Percentiles rank a stretch among this genome's conserved stretches.
Evolutionary conservation across 2,329 filamentous ascomycete genomes (phyloP).

Genomic region (Xylaria sp.): DNA sequence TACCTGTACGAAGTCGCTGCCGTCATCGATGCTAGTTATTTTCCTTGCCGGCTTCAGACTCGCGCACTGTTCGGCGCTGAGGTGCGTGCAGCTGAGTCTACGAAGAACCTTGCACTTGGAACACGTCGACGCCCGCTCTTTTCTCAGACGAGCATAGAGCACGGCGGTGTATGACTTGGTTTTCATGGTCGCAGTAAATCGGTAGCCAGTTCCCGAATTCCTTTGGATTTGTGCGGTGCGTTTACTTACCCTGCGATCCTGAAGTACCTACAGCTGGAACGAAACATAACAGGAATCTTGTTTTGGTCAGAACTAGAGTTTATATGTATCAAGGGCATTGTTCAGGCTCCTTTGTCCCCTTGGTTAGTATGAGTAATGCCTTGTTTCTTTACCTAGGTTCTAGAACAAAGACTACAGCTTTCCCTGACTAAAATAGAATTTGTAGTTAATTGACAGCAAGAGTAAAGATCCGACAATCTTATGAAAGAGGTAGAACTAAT

Average conservation of each 20-base stretch:
- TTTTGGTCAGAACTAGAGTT: not conserved
- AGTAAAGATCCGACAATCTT: conserved; percentile 8
- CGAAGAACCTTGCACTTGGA: not conserved
- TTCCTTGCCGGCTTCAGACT: conserved; percentile 3
- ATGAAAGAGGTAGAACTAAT: no score
- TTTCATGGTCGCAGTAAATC: not conserved
- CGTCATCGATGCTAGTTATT: not conserved
- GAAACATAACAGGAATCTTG: not conserved
- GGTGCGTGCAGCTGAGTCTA: conserved; percentile 11
- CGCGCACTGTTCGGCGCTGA: conserved; percentile 6
- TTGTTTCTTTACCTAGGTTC: not conserved
- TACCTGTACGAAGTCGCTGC: not conserved
- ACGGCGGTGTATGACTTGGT: not conserved
- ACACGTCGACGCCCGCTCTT: not conserved
- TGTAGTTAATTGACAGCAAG: conserved; percentile 1
- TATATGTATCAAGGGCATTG: not conserved
- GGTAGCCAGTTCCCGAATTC: no score
- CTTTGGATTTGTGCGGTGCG: no score
- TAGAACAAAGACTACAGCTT: not conserved
- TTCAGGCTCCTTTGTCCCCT: not conserved
- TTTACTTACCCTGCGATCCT: no score
- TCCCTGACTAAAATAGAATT: not conserved
- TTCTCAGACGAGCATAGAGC: conserved; percentile 3
- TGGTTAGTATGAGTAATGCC: not conserved
- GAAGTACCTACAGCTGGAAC: not conserved